A percentile compares a stretch with the other conserved stretches of the same genome.
Evolutionary conservation across 257 asterid species (phyloP).

Genomic region (Verbascum thapsus): DNA sequence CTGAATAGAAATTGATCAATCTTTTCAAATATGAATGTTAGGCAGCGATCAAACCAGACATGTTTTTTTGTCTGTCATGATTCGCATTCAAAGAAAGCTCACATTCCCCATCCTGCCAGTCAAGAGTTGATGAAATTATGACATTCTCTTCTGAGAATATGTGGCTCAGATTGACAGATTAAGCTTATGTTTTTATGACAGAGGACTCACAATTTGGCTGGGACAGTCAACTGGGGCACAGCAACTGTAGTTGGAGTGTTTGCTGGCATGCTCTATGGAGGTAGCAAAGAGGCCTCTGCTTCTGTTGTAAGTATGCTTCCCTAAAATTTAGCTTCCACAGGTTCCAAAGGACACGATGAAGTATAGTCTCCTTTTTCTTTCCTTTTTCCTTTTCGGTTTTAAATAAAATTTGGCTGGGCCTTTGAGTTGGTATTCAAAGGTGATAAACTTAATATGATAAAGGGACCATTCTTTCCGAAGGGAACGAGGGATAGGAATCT

Average conservation of each 20-base stretch:
- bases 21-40: neutral
- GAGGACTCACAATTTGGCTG: constrained; percentile 57
- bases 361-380: neutral
- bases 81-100: constrained; percentile 12
- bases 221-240: constrained; percentile 89
- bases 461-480: neutral
- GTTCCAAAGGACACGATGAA: neutral
- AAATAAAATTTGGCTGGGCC: neutral
- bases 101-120: neutral
- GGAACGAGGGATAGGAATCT: neutral
- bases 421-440: too few species aligned
- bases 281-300: constrained; percentile 98
- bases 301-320: constrained; percentile 73
- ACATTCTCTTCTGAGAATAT: constrained; percentile 22
- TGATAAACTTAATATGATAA: too few species aligned
- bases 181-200: constrained; percentile 31
- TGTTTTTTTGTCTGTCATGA: neutral
- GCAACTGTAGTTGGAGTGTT: constrained; percentile 84
- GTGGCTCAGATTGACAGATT: constrained; percentile 10
- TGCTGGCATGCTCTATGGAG: constrained; percentile 94
- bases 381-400: neutral
- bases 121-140: constrained; percentile 10
- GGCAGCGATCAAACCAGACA: neutral
- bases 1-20: neutral
- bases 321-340: neutral